These are phyloP conservation scores for Fusarium torulosum DNA, from an alignment of 2,329 filamentous ascomycete species.

Conservation along the genomic window DNA sequence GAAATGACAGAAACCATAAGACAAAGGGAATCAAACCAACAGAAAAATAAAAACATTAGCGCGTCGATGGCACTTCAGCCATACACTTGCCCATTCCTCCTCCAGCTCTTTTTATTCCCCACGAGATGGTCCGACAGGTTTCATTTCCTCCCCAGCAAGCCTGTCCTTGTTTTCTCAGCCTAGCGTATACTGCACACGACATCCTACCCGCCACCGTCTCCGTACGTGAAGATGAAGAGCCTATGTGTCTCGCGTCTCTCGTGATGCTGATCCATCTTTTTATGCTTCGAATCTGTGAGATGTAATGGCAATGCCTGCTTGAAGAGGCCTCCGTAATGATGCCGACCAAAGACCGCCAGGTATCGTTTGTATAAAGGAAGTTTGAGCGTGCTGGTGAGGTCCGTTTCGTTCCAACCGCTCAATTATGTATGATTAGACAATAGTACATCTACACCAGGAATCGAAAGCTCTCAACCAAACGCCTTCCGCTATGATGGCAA, in stretches of 20 bases:
- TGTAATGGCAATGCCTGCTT: slow-evolving; percentile 50
- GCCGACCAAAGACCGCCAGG: slow-evolving; percentile 34
- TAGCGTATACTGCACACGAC: slow-evolving; percentile 30
- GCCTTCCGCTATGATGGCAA: slow-evolving; percentile 67
- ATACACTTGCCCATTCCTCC: slow-evolving; percentile 28
- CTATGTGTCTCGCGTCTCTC: slow-evolving; percentile 41
- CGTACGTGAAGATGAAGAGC: slow-evolving; percentile 41
- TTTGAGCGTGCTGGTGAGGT: slow-evolving; percentile 42
- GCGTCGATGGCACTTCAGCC: slow-evolving; percentile 40
- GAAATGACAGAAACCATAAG: slow-evolving; percentile 45
- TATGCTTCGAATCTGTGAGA: slow-evolving; percentile 52
- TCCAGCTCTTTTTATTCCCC: slow-evolving; percentile 25
- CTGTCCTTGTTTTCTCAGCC: slow-evolving; percentile 26
- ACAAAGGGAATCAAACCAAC: slow-evolving; percentile 50
- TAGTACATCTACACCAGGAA: slow-evolving; percentile 65
- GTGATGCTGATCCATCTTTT: slow-evolving; percentile 47
- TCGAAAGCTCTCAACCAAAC: slow-evolving; percentile 64
- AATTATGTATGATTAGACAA: slow-evolving; percentile 65
- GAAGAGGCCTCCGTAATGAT: slow-evolving; percentile 37
- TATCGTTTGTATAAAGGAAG: slow-evolving; percentile 43
- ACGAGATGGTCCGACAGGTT: slow-evolving; percentile 19
- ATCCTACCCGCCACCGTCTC: slow-evolving; percentile 32
- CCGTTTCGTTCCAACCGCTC: slow-evolving; percentile 44
- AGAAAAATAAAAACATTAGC: slow-evolving; percentile 28
- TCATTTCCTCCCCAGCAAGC: slow-evolving; percentile 4